Evolutionary conservation across 305 asterid species (phyloP).

Genomic region (Withania somnifera): DNA sequence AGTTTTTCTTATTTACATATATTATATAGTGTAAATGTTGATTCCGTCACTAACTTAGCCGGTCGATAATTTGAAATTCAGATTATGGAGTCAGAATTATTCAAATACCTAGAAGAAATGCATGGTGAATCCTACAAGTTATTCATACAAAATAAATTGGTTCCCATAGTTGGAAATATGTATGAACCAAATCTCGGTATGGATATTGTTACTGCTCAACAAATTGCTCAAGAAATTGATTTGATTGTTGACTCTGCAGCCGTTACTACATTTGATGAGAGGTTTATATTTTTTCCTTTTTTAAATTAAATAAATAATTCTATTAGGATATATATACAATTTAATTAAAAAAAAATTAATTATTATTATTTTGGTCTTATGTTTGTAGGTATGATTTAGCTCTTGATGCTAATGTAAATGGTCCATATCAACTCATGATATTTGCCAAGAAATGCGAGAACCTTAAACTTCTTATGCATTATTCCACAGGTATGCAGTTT

Average conservation of each 20-base stretch:
- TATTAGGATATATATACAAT: not conserved
- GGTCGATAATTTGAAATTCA: not conserved
- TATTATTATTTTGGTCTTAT: not conserved
- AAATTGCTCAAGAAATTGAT: not conserved
- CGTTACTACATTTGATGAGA: not conserved
- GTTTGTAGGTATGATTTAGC: not conserved
- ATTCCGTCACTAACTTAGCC: not conserved
- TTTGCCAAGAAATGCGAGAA: not conserved
- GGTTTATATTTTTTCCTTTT: not conserved
- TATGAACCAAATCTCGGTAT: not conserved
- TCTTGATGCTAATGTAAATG: not conserved
- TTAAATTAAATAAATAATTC: not conserved
- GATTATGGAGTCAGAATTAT: not conserved
- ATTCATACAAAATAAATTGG: not conserved
- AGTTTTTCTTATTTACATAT: too few relatives aligned
- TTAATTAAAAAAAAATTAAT: not conserved
- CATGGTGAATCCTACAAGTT: not conserved
- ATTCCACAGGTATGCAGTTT: not conserved
- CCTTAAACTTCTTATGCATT: not conserved
- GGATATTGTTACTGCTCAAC: not conserved
- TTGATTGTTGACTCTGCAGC: not conserved
- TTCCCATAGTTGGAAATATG: not conserved
- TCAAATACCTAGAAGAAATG: not conserved
- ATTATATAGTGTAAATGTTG: not conserved
- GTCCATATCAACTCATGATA: not conserved